phyloP scores from a whole-genome alignment of 352 stramenopile genomes.

The Peronospora tabacina region DNA sequence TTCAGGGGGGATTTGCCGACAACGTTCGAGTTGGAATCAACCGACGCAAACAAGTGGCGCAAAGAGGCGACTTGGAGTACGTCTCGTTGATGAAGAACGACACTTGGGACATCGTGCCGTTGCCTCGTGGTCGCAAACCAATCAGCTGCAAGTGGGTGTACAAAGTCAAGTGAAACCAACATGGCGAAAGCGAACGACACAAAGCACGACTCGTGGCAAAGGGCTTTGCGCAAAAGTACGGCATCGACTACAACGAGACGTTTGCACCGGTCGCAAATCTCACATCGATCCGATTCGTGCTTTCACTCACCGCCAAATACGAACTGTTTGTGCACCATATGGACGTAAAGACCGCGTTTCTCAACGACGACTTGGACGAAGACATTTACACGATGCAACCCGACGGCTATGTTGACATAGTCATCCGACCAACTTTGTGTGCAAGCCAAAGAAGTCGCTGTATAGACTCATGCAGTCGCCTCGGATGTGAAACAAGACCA shows the following conservation, averaged over 20 bases:
- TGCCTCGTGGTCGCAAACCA: not conserved
- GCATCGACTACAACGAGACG: slow-evolving; percentile 21
- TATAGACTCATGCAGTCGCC: slow-evolving; percentile 3
- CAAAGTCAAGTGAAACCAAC: slow-evolving; percentile 6
- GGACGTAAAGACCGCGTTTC: not conserved
- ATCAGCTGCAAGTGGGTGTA: slow-evolving; percentile 16
- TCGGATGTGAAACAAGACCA: slow-evolving; percentile 2
- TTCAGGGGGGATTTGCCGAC: no score
- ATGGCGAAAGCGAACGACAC: slow-evolving; percentile 15
- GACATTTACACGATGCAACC: not conserved
- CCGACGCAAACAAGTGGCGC: no score
- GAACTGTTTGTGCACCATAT: not conserved
- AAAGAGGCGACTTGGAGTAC: no score
- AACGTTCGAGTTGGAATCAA: no score
- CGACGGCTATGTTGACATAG: not conserved
- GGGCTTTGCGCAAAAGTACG: slow-evolving; percentile 19
- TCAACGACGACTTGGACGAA: not conserved
- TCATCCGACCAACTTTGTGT: not conserved
- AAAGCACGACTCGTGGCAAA: slow-evolving; percentile 25
- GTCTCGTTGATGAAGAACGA: slow-evolving; percentile 1
- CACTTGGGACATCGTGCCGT: slow-evolving; percentile 12
- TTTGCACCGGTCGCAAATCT: slow-evolving; percentile 23
- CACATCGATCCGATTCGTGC: no score
- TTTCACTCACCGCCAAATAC: not conserved
- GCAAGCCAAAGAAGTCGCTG: not conserved